Percentiles rank a stretch among this genome's conserved stretches.
These are phyloP conservation scores for Biscogniauxia sp. DNA, from an alignment of 2,329 filamentous ascomycete genomes.

Conservation along the genomic window DNA sequence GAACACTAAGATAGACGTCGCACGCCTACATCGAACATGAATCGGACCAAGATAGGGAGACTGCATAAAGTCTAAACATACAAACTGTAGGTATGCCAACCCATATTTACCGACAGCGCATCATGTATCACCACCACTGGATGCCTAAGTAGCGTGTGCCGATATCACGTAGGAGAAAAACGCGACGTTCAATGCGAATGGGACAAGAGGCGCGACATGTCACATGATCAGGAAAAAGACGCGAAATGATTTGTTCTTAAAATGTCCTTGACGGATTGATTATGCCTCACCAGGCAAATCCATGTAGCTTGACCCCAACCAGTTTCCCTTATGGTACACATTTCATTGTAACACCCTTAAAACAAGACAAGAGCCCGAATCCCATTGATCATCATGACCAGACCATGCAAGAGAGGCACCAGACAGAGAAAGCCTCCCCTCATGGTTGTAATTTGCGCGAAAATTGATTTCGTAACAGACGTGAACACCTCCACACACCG, in stretches of 20 bases:
- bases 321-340: slow-evolving; percentile 36
- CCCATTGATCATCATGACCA: slow-evolving; percentile 36
- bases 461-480: slow-evolving; percentile 38
- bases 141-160: too few species aligned
- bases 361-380: slow-evolving; percentile 30
- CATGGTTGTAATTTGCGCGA: slow-evolving; percentile 26
- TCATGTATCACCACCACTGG: too few species aligned
- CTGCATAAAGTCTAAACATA: too few species aligned
- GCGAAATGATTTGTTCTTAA: slow-evolving; percentile 15
- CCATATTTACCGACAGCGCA: too few species aligned
- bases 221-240: slow-evolving; percentile 1
- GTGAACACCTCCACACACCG: slow-evolving; percentile 27
- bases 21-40: too few species aligned
- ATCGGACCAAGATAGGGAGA: too few species aligned
- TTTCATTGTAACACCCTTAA: slow-evolving; percentile 31
- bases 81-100: too few species aligned
- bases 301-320: slow-evolving; percentile 24
- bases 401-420: slow-evolving; percentile 16
- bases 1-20: too few species aligned
- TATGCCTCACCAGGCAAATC: slow-evolving; percentile 31
- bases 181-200: too few species aligned
- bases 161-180: too few species aligned
- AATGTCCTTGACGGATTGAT: slow-evolving; percentile 30
- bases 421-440: slow-evolving; percentile 18
- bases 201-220: background rate